A percentile compares a stretch with the other conserved stretches of the same genome.
phyloP scores from a whole-genome alignment of 805 yeast genomes.

The Millerago galiae region DNA sequence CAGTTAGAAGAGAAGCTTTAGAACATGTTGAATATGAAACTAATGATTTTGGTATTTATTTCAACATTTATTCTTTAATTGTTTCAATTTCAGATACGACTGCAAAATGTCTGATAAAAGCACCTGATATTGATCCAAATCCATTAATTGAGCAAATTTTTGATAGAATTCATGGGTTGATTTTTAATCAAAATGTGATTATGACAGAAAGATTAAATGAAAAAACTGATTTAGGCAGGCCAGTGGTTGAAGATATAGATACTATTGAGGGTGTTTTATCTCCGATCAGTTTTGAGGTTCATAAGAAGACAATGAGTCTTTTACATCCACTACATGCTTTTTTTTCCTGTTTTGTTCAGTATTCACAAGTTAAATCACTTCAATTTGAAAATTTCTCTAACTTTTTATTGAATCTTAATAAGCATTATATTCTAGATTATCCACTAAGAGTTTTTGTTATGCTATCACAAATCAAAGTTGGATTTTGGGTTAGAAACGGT shows the following conservation, averaged over 20 bases:
- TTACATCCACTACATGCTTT: constrained; percentile 78
- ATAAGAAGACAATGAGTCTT: constrained; percentile 51
- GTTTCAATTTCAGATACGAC: constrained; percentile 54
- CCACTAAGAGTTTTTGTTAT: constrained; percentile 73
- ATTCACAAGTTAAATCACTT: constrained; percentile 21
- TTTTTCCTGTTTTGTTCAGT: constrained; percentile 64
- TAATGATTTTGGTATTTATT: constrained; percentile 47
- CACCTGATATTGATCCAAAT: not conserved
- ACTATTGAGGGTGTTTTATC: constrained; percentile 20
- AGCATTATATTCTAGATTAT: constrained; percentile 38
- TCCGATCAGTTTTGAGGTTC: constrained; percentile 37
- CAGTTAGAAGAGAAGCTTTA: constrained; percentile 63
- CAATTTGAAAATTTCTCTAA: constrained; percentile 4
- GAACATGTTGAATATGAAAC: constrained; percentile 90
- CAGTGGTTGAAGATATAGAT: constrained; percentile 10
- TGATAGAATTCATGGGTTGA: constrained; percentile 5
- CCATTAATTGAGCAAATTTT: constrained; percentile 8
- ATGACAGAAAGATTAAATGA: not conserved
- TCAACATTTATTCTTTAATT: constrained; percentile 47
- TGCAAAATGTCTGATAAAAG: constrained; percentile 35
- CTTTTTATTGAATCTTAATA: constrained; percentile 4
- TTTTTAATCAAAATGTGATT: not conserved
- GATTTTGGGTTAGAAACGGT: constrained; percentile 95
- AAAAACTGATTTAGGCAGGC: constrained; percentile 9
- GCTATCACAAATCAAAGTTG: constrained; percentile 78